phyloP scores from a whole-genome alignment of 177 flowering plant genomes.

The Vitis hybrid region DNA sequence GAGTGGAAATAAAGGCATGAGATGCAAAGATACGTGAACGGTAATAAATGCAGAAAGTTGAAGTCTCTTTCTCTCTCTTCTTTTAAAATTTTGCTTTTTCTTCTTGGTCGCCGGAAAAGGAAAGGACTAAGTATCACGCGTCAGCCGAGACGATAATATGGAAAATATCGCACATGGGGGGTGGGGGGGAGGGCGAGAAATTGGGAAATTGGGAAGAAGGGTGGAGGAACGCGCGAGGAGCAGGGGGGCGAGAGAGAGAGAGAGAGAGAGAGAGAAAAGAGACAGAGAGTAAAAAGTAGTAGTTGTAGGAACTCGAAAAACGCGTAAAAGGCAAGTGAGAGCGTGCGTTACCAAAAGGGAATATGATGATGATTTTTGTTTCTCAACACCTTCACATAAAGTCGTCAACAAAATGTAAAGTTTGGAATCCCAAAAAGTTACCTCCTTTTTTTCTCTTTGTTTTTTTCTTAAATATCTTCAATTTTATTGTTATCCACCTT shows the following conservation, averaged over 20 bases:
- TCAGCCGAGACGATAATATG: slow-evolving; percentile 13
- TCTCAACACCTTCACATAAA: slow-evolving; percentile 27
- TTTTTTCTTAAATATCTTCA: neutral
- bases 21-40: slow-evolving; percentile 18
- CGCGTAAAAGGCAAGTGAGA: slow-evolving; percentile 56
- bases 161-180: neutral
- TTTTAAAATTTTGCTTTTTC: slow-evolving; percentile 5
- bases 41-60: slow-evolving; percentile 36
- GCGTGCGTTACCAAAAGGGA: slow-evolving; percentile 60
- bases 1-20: neutral
- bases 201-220: neutral
- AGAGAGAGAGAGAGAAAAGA: neutral
- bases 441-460: neutral
- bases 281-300: slow-evolving; percentile 6
- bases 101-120: slow-evolving; percentile 19
- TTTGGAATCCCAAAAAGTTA: slow-evolving; percentile 10
- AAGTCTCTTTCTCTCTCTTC: slow-evolving; percentile 9
- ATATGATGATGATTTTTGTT: slow-evolving; percentile 32
- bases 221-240: neutral
- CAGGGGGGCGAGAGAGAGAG: slow-evolving; percentile 3
- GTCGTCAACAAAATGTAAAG: slow-evolving; percentile 9
- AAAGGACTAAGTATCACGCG: slow-evolving; percentile 26
- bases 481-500: too few relatives aligned
- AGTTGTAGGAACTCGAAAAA: slow-evolving; percentile 14
- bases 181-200: neutral